phyloP scores from a whole-genome alignment of 176 grass and related monocot genomes.

The Melocanna baccifera region DNA sequence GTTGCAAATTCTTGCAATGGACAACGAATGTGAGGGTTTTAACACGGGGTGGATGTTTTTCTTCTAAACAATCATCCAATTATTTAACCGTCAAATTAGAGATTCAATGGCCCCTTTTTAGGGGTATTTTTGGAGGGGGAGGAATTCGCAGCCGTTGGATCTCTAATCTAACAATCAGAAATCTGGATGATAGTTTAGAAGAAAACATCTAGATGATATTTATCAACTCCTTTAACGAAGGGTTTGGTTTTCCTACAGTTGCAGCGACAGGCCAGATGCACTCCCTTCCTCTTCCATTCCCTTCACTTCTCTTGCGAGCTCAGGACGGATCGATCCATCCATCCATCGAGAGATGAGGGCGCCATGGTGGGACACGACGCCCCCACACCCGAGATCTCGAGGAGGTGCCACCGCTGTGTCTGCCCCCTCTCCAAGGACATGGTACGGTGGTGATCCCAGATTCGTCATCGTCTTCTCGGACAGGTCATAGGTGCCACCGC shows the following conservation, averaged over 20 bases:
- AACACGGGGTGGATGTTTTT: too few relatives aligned
- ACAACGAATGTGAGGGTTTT: background rate
- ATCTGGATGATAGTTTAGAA: too few relatives aligned
- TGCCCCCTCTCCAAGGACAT: conserved; percentile 87
- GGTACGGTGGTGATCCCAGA: conserved; percentile 22
- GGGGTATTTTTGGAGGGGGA: too few relatives aligned
- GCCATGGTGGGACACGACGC: conserved; percentile 27
- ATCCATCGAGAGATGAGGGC: background rate
- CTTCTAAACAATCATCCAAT: too few relatives aligned
- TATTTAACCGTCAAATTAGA: too few relatives aligned
- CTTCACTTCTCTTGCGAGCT: background rate
- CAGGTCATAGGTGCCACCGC: background rate
- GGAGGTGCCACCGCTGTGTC: conserved; percentile 51
- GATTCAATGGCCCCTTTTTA: too few relatives aligned
- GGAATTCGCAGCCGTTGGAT: too few relatives aligned
- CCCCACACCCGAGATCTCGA: conserved; percentile 24
- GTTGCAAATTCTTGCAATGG: background rate
- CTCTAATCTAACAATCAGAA: too few relatives aligned
- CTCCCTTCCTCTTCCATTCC: background rate
- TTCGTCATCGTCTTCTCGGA: background rate
- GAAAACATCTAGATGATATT: too few relatives aligned
- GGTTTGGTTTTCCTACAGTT: conserved; percentile 7
- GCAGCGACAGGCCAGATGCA: background rate
- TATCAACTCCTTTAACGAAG: too few relatives aligned
- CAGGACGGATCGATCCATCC: background rate